Conservation (phyloP, 2,329 filamentous ascomycete species). For the Exserohilum rostratum region DNA sequence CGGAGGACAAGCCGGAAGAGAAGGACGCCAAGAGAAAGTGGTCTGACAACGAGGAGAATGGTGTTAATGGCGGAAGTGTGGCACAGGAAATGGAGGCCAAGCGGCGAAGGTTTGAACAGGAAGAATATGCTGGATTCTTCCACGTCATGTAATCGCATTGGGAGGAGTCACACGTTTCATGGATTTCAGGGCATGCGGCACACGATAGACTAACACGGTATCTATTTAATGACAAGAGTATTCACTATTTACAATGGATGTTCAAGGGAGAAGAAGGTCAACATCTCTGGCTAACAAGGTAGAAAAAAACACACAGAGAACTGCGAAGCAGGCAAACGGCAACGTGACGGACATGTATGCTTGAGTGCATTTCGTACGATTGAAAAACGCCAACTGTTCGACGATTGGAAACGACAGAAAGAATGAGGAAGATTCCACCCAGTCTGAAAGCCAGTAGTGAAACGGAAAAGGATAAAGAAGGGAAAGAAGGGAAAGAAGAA, state of each 20-base stretch:
- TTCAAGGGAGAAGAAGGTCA: not conserved
- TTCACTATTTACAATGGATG: not conserved
- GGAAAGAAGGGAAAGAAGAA: not conserved
- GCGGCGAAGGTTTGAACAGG: not conserved
- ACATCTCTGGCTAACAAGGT: not conserved
- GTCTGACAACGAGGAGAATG: not conserved
- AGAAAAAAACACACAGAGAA: not conserved
- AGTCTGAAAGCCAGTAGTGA: not conserved
- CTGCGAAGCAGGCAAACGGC: no score
- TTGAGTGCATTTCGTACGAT: not conserved
- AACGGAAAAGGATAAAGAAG: no score
- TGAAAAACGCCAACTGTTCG: not conserved
- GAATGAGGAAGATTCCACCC: not conserved
- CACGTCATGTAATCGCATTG: not conserved
- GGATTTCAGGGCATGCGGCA: no score
- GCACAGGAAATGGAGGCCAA: not conserved
- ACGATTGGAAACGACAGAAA: not conserved
- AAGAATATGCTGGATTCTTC: not conserved
- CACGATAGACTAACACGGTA: not conserved
- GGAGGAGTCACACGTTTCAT: no score
- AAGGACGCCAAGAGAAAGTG: conserved; percentile 14
- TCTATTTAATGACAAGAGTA: not conserved
- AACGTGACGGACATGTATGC: not conserved
- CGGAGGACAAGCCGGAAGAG: not conserved
- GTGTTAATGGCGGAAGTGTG: not conserved